Base-by-base conservation (phyloP, 192 early-diverging fungal species). In the Linnemannia hyalina region DNA sequence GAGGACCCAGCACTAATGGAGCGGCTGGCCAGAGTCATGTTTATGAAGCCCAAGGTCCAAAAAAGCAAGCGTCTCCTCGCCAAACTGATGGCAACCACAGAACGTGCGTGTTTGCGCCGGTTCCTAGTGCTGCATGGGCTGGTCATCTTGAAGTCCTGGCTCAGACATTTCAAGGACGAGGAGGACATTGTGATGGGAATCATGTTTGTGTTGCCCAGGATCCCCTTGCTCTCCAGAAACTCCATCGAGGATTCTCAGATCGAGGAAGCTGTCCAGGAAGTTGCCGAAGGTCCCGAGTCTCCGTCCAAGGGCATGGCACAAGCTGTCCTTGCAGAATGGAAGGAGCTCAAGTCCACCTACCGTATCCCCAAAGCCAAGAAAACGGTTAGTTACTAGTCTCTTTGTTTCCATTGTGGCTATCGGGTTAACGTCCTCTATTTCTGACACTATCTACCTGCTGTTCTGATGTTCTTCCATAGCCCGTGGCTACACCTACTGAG, bases 151-250 rank as follows among this genome's bases (percentile, higher is more conserved):
- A 96, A 96, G 83, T 90, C 89, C 49, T 94, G 95, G 95, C 85
- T 97, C 35, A 83, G 89, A 60, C 92, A 93, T 81, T 94, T 93
- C 83, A 91, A 90, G 57, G 86, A 89, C 49, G 92, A 95, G 60
- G 82, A 88, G 2, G 91, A 93, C 40, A 93, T 94, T 80, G 76
- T 95, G 47, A 89, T 82, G 77, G 92, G 92, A 83, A 92, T 94
- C 72, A 89, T 93, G 69, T 85, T 85, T 87, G 93, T 97, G 11
- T 80, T 99, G 40, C 91, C 93, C 9, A 90, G 89, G 26, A 90
- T 99, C 60, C 98, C 98, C 16, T 91, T 97, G 15, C 82, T 94
- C 6, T 94, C 95, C 9, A 88, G 94, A 47, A 97, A 99, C 86
- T 89, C 94, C 11, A 92, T 98, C 26, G 93, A 95, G 40, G 97